Evolutionary conservation across 352 stramenopile genomes (phyloP), one percentile per base, ranked within the genome.

Genomic region (Pythium biforme): DNA sequence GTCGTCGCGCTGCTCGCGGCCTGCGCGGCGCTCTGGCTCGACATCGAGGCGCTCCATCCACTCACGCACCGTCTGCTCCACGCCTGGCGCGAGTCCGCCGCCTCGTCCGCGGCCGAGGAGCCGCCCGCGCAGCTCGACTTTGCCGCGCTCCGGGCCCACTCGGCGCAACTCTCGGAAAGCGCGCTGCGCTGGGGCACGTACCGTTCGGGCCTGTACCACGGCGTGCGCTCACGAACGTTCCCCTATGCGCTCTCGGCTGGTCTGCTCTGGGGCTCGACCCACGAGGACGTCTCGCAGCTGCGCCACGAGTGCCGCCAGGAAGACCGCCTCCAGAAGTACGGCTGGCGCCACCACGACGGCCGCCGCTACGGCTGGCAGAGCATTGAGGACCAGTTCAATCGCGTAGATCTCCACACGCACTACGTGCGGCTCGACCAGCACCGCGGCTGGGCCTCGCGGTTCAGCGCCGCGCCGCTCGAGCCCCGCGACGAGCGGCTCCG

Each of bases 281-380:
- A 87, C 45, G 81, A 91, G 34, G 80, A 91, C 52, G 70, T 89
- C 34, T 83, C 80, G 43, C 83, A 92, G 68, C 61, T 95, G 19
- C 70, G 83, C 40, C 81, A 92, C 66, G 71, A 89, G 56, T 91
- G 83, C 57, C 77, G 78, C 0, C 83, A 95, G 50, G 82, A 91
- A 31, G 86, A 95, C 64, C 77, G 75, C 14, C 62, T 95, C 41
- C 73, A 92, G 56, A 80, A 79, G 37, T 95, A 95, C 60, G 83
- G 83, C n/a, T 95, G 86, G 86, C 59, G 83, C 8, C 60, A 89
- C 33, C 86, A 95, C 65, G 82, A 95, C 55, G 86, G 86, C 22
- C 68, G 60, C 27, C 60, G 46, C 47, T 95, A 81, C 59, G 86
- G 81, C 1, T 48, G 66, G 20, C 83, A 95, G 59, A 69, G 43